Conservation (phyloP, 2,329 filamentous ascomycete species). For the Aureobasidium pullulans region DNA sequence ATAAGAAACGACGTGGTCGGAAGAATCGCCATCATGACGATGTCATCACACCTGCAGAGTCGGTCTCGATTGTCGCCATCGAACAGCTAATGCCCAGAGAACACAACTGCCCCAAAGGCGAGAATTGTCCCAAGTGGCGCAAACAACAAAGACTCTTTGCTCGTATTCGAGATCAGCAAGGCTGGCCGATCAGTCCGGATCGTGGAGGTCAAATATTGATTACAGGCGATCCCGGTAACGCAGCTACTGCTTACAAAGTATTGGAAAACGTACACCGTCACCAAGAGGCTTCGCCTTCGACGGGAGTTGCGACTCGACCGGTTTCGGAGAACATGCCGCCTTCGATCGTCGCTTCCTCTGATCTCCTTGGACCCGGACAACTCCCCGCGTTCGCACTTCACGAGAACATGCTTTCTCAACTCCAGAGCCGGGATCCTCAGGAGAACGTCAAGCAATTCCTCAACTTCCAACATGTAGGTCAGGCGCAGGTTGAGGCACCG, state of each 20-base stretch:
- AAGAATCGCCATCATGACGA: slow-evolving; percentile 46
- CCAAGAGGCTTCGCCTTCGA: background rate
- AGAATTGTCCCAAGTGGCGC: slow-evolving; percentile 74
- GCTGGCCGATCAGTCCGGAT: slow-evolving; percentile 54
- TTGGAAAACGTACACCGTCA: slow-evolving; percentile 41
- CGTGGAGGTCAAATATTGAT: slow-evolving; percentile 66
- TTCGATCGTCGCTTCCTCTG: slow-evolving; percentile 74
- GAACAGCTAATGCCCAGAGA: slow-evolving; percentile 81
- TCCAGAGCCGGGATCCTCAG: slow-evolving; percentile 72
- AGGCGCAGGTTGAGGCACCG: slow-evolving; percentile 45
- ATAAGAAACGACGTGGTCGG: slow-evolving; percentile 33
- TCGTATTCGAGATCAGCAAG: slow-evolving; percentile 64
- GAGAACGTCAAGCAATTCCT: slow-evolving; percentile 92
- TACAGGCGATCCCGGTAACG: slow-evolving; percentile 71
- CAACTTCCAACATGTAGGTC: slow-evolving; percentile 64
- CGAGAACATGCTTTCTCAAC: slow-evolving; percentile 61
- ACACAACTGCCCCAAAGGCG: slow-evolving; percentile 78
- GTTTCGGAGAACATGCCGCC: slow-evolving; percentile 63
- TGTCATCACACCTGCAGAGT: slow-evolving; percentile 69
- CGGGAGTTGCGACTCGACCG: slow-evolving; percentile 45
- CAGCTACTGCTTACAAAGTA: slow-evolving; percentile 52
- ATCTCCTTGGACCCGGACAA: slow-evolving; percentile 68
- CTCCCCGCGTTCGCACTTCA: slow-evolving; percentile 61
- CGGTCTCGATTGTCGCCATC: slow-evolving; percentile 84
- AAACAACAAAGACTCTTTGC: slow-evolving; percentile 73